These are phyloP conservation scores for Comarum palustre DNA, from an alignment of 306 rosid species.

Conservation along the genomic window DNA sequence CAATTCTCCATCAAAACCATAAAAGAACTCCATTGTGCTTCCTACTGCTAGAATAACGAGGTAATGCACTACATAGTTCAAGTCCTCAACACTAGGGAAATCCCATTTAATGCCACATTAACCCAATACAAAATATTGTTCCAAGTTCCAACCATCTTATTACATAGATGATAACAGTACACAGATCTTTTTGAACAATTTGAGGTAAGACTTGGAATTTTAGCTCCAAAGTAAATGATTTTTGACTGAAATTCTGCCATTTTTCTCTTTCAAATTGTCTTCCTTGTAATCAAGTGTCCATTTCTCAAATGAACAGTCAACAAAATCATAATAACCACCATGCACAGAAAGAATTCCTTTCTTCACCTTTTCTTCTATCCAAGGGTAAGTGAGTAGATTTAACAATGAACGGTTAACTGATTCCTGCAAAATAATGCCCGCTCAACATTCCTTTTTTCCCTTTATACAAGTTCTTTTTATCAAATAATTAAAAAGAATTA, in stretches of 20 bases:
- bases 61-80: too few species aligned
- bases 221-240: conserved; percentile 63
- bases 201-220: conserved; percentile 16
- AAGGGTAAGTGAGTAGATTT: conserved; percentile 85
- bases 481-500: background rate
- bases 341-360: conserved; percentile 62
- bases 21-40: too few species aligned
- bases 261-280: conserved; percentile 40
- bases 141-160: background rate
- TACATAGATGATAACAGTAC: background rate
- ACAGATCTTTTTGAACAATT: background rate
- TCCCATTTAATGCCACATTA: background rate
- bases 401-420: conserved; percentile 67
- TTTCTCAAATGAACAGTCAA: conserved; percentile 89
- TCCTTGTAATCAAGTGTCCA: conserved; percentile 83
- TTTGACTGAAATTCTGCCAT: conserved; percentile 48
- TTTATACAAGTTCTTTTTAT: background rate
- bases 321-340: conserved; percentile 89
- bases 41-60: too few species aligned
- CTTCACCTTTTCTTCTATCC: conserved; percentile 86
- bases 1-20: too few species aligned
- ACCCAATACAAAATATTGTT: background rate
- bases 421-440: conserved; percentile 48
- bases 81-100: too few species aligned
- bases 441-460: background rate